Conservation (phyloP, 768 basidiomycete species). For the Mycena rebaudengoi region DNA sequence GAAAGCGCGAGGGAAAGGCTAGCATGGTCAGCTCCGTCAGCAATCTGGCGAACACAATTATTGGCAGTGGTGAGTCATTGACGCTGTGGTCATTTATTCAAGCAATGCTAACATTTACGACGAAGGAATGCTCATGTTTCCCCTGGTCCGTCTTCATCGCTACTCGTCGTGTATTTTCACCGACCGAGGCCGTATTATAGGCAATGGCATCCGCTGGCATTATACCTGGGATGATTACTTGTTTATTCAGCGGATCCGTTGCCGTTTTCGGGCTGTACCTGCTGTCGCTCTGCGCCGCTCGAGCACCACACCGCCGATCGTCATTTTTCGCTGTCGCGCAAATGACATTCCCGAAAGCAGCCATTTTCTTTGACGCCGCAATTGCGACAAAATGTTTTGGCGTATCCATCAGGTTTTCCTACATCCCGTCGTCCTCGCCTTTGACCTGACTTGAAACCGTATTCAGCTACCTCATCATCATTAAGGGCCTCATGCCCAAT, state of each 20-base stretch:
- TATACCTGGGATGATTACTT: constrained; percentile 90
- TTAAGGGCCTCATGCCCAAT: constrained; percentile 93
- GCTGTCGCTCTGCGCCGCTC: constrained; percentile 82
- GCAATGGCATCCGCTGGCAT: constrained; percentile 92
- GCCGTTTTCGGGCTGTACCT: constrained; percentile 90
- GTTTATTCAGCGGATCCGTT: constrained; percentile 78
- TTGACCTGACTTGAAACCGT: no score
- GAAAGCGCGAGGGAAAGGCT: constrained; percentile 69
- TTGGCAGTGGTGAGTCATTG: constrained; percentile 78
- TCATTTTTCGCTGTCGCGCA: constrained; percentile 87
- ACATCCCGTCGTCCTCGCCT: no score
- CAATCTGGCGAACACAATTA: constrained; percentile 89
- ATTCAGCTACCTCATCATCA: constrained; percentile 84
- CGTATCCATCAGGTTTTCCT: constrained; percentile 94
- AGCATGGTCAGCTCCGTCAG: constrained; percentile 73
- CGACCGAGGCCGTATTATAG: constrained; percentile 50
- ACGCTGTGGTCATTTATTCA: not conserved
- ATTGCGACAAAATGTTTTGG: constrained; percentile 98
- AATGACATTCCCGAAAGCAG: constrained; percentile 89
- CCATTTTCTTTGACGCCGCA: constrained; percentile 91
- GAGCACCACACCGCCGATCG: constrained; percentile 75
- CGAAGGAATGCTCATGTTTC: constrained; percentile 89
- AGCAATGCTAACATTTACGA: not conserved
- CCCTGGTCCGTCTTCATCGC: constrained; percentile 60
- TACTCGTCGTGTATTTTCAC: constrained; percentile 9